Conservation (phyloP, 1,139 yeast genomes). For the Suhomyces anneliseae region DNA sequence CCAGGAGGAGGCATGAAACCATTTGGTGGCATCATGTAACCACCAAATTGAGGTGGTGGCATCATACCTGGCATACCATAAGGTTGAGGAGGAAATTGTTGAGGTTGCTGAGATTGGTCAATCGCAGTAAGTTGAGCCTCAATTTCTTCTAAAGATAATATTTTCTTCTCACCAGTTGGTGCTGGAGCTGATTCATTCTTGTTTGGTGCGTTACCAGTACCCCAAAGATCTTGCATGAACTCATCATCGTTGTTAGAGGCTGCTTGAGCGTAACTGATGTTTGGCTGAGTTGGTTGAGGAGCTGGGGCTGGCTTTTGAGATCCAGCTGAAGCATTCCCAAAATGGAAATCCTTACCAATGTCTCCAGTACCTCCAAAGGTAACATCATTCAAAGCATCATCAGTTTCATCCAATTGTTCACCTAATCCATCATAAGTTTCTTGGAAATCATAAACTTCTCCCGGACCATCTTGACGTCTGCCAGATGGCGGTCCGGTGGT, state of each 20-base stretch:
- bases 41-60: constrained; percentile 38
- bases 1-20: constrained; percentile 42
- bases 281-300: constrained; percentile 26
- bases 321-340: constrained; percentile 36
- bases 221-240: constrained; percentile 53
- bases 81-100: constrained; percentile 24
- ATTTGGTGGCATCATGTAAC: constrained; percentile 43
- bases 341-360: constrained; percentile 73
- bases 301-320: constrained; percentile 6
- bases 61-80: constrained; percentile 42
- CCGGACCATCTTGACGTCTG: constrained; percentile 8
- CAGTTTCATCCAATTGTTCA: constrained; percentile 63
- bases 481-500: constrained; percentile 40
- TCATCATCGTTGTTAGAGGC: constrained; percentile 45
- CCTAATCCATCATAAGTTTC: constrained; percentile 84
- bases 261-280: constrained; percentile 56
- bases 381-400: constrained; percentile 82
- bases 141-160: constrained; percentile 70
- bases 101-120: constrained; percentile 31
- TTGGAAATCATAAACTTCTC: constrained; percentile 65
- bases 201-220: constrained; percentile 36
- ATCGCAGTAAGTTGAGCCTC: constrained; percentile 68
- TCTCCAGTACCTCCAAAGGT: constrained; percentile 72
- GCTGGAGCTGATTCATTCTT: constrained; percentile 10
- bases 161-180: constrained; percentile 36